A percentile compares a stretch with the other conserved stretches of the same genome.
These are phyloP conservation scores for Emmonsia crescens DNA, from an alignment of 2,329 filamentous ascomycete genomes.

Conservation along the genomic window DNA sequence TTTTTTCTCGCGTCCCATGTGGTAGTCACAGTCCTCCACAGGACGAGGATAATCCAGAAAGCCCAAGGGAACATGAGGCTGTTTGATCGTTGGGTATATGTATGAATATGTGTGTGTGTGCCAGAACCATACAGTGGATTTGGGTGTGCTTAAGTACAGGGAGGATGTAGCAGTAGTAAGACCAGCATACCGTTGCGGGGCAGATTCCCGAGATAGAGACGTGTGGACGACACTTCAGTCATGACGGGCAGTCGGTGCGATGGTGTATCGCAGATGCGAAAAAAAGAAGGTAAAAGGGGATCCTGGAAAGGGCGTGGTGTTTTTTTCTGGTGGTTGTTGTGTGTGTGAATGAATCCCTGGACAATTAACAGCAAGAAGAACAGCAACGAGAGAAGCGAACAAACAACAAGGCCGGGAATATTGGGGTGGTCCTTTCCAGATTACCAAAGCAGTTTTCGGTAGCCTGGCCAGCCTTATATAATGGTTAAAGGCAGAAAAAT, in stretches of 20 bases:
- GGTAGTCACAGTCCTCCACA: slow-evolving; percentile 5
- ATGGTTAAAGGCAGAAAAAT: not conserved
- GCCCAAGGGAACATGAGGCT: slow-evolving; percentile 7
- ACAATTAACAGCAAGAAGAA: not conserved
- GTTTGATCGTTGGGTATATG: not conserved
- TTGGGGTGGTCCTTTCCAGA: not conserved
- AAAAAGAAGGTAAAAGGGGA: not conserved
- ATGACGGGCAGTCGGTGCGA: slow-evolving; percentile 34
- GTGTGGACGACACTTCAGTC: slow-evolving; percentile 84
- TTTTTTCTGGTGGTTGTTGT: not conserved
- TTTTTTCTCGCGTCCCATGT: not conserved
- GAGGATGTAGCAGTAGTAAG: slow-evolving; percentile 24
- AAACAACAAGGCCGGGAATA: not conserved
- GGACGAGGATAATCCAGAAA: slow-evolving; percentile 11
- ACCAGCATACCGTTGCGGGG: slow-evolving; percentile 74
- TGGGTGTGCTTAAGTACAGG: slow-evolving; percentile 9
- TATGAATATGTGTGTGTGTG: slow-evolving; percentile 1
- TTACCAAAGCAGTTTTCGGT: not conserved
- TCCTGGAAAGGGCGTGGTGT: not conserved
- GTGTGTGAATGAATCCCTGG: not conserved
- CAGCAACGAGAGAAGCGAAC: not conserved
- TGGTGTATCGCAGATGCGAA: not conserved
- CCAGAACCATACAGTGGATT: slow-evolving; percentile 11
- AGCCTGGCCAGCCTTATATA: not conserved
- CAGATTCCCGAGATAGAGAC: slow-evolving; percentile 96